Conservation (phyloP, 2,329 filamentous ascomycete genomes). For the Paracamarosporium sp. region DNA sequence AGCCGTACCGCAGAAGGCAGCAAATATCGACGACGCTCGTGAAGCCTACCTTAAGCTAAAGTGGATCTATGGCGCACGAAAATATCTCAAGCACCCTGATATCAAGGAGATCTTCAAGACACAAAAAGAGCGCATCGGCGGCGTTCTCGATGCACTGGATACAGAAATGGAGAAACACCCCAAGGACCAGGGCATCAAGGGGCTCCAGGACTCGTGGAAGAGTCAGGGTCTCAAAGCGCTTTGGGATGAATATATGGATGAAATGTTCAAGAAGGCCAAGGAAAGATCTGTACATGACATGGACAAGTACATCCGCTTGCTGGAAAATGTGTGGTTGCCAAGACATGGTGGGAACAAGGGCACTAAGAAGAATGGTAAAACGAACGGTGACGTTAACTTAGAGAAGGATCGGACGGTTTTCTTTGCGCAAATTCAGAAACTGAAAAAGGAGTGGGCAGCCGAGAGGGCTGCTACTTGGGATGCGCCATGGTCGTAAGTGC, state of each 20-base stretch:
- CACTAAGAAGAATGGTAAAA: no score
- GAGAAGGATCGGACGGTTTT: no score
- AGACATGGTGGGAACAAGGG: no score
- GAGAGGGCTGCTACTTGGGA: no score
- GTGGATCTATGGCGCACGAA: not conserved
- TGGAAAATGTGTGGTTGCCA: no score
- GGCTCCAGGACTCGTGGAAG: slow-evolving; percentile 1
- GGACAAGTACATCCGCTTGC: not conserved
- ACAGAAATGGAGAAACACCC: slow-evolving; percentile 1
- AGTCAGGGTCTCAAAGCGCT: not conserved
- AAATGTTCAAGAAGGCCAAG: not conserved
- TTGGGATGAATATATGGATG: slow-evolving; percentile 11
- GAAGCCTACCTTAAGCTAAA: not conserved
- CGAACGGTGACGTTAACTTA: no score
- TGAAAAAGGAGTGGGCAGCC: no score
- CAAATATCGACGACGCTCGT: not conserved
- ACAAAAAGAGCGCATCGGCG: slow-evolving; percentile 8
- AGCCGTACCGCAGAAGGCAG: not conserved
- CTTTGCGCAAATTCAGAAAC: no score
- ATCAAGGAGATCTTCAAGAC: slow-evolving; percentile 3
- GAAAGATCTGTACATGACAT: not conserved
- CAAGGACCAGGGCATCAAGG: not conserved
- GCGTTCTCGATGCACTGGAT: slow-evolving; percentile 2
- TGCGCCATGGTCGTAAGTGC: no score
- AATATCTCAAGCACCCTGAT: not conserved